Evolutionary conservation across 2,329 filamentous ascomycete species (phyloP), one percentile per base, ranked within the genome.

Genomic region (Dendryphion nanum): DNA sequence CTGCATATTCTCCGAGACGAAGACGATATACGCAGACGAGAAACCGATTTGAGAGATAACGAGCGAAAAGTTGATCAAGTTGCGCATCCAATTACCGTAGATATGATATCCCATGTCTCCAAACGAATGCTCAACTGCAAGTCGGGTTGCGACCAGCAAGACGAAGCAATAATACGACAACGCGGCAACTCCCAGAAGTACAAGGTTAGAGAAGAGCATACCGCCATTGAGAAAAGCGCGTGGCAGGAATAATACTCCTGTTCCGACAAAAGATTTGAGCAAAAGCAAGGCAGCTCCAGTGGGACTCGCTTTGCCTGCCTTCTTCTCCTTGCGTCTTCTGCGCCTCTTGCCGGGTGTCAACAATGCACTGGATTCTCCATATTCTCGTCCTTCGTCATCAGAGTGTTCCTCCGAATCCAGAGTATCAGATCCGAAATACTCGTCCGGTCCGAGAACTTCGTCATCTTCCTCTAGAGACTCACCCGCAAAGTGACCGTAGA

Each of bases 141-240:
- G 73, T 21, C 93, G 85, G 2, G 89, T 93, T 42, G 84, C 84
- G 46, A 96, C 89, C 20, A 98, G 78, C 12, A 98, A 76, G 29
- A 98, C 89, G 68, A 98, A 98, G 71, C 90, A 96, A 72, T 96
- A 95, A 69, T 95, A 98, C 63, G 90, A 96, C 42, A 98, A 74
- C 2, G 79, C 73, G 5, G 93, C 90, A 13, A 98, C 88, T 26
- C 76, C 78, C 16, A 98, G 73, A n/a, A 98, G 78, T 13, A 98
- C 86, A 35, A 94, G 49, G 60, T 94, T 95, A 56, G 89, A 95
- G 68, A 98, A 98, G 13, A 95, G 71, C 90, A 98, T 97, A 41
- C 93, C 93, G 37, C 93, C 93, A 57, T 95, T 98, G 48, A 96
- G 78, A 61, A 93, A 98, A 4, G 93, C 91, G 33, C 89, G 83